Percentiles rank a stretch among this genome's conserved stretches.
Evolutionary conservation across 1,139 yeast species (phyloP).

Genomic region (Fermentozyma sake): DNA sequence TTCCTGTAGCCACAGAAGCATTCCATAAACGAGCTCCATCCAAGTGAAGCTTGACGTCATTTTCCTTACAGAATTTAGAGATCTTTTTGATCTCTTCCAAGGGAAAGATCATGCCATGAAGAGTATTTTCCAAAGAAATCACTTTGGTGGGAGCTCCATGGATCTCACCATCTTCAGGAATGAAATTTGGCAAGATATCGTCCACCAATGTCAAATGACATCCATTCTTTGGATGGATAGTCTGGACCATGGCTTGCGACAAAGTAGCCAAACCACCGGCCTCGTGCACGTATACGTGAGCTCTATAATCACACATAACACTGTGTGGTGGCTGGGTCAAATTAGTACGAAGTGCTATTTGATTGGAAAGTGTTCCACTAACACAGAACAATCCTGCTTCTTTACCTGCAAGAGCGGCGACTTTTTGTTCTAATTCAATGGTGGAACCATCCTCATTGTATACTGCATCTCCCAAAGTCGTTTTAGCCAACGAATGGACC

Average conservation of each 20-base stretch:
- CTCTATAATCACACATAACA: slow-evolving; percentile 77
- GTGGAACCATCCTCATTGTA: slow-evolving; percentile 81
- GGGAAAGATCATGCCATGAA: slow-evolving; percentile 81
- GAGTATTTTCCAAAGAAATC: slow-evolving; percentile 81
- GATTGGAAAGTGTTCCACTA: slow-evolving; percentile 90
- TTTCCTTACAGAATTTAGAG: slow-evolving; percentile 62
- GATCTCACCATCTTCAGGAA: slow-evolving; percentile 78
- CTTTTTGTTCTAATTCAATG: slow-evolving; percentile 55
- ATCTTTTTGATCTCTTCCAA: slow-evolving; percentile 74
- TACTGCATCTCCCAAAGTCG: slow-evolving; percentile 82
- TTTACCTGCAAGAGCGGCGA: slow-evolving; percentile 72
- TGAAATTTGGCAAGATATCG: slow-evolving; percentile 50
- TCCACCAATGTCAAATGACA: slow-evolving; percentile 77
- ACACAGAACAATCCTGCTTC: slow-evolving; percentile 82
- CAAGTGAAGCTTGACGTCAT: slow-evolving; percentile 67
- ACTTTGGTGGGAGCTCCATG: slow-evolving; percentile 88
- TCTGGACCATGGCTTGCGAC: slow-evolving; percentile 89
- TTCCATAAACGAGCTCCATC: slow-evolving; percentile 98
- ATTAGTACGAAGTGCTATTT: slow-evolving; percentile 76
- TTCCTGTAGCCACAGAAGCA: slow-evolving; percentile 73
- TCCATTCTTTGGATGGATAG: slow-evolving; percentile 75
- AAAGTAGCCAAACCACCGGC: slow-evolving; percentile 89
- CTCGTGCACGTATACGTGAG: slow-evolving; percentile 79
- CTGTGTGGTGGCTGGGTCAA: slow-evolving; percentile 84
- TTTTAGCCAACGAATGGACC: slow-evolving; percentile 31